Base-by-base conservation (phyloP, 1,284 basidiomycete genomes). In the Fomes fomentarius region DNA sequence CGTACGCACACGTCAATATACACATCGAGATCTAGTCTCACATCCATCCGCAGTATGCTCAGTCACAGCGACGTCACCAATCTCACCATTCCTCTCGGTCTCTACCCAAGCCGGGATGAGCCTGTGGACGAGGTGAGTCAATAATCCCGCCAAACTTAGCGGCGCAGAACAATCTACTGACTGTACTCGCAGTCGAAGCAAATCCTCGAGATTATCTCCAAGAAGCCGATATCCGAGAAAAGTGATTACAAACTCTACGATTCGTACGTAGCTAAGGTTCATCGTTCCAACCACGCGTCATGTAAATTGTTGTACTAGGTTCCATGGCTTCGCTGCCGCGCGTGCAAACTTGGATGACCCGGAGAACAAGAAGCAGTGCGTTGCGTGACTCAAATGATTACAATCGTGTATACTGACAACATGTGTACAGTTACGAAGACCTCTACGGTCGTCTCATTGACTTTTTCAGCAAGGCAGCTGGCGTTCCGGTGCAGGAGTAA, bases 311-410 rank as follows among this genome's bases (percentile, higher is more conserved):
- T 25, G n/a, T 9, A 4, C 1, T 54, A 85, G 83, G 69, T 82
- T 83, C 71, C 87, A 89, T 66, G 87, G 87, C 35, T 89, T 85
- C 79, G 87, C 87, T 4, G 87, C 85, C 8, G 88, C 88, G 3
- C 79, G 88, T 44, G 87, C 81, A 1, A 73, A 90, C 65, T 74
- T 90, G 45, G 76, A 80, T 40, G 76, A 89, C 54, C 67, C 76
- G 30, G 82, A 85, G 57, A 89, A 88, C 71, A 78, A 78, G 63
- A 82, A 82, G 69, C 81, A 84, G 77, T 89, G 72, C 47, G 77
- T 50, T 24, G 15, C 12, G 2, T 2, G 6, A 14, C 10, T 26
- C 9, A 10, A 15, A 17, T 10, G 2, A 17, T 25, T 9, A 11
- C 5, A n/a, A 14, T 24, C 22, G 14, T 22, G 26, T 52, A 28